Percentiles rank a stretch among this genome's conserved stretches.
Conservation (phyloP, 2,329 filamentous ascomycete species). For the Neonectria sp. region DNA sequence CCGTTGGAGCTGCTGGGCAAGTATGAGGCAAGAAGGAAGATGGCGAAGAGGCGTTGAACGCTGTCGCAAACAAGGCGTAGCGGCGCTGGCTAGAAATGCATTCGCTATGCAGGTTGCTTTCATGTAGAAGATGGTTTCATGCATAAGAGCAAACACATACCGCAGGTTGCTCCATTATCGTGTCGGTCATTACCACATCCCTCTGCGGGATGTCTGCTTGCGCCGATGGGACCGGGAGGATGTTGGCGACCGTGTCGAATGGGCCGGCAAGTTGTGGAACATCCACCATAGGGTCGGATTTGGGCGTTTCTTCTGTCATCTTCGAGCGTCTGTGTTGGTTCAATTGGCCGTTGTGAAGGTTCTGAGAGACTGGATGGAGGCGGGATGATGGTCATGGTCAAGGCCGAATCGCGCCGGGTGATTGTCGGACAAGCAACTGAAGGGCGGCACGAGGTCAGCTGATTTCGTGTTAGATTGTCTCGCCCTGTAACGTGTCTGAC, state of each 20-base stretch:
- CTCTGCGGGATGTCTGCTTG: constrained; percentile 48
- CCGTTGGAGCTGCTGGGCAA: background rate
- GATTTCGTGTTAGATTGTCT: constrained; percentile 53
- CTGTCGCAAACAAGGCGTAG: background rate
- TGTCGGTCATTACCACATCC: constrained; percentile 63
- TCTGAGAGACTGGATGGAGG: constrained; percentile 3
- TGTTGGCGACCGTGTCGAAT: constrained; percentile 41
- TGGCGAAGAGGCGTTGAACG: background rate
- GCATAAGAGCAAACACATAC: constrained; percentile 48
- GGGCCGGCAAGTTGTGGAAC: constrained; percentile 38
- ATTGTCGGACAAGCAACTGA: constrained; percentile 37
- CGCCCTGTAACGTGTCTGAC: constrained; percentile 32
- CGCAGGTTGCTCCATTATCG: constrained; percentile 56
- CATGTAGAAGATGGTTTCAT: background rate
- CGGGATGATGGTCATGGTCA: constrained; percentile 14
- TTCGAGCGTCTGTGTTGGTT: constrained; percentile 10
- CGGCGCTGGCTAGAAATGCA: background rate
- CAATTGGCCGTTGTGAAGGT: constrained; percentile 28
- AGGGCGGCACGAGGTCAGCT: constrained; percentile 51
- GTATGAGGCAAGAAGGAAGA: background rate
- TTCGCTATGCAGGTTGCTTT: background rate
- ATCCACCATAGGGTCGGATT: constrained; percentile 39
- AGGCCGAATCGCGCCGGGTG: constrained; percentile 42
- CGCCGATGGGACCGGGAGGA: constrained; percentile 34
- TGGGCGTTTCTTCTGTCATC: constrained; percentile 52